Conservation (phyloP, 345 rosid species). For the Dipteronia sinensis region DNA sequence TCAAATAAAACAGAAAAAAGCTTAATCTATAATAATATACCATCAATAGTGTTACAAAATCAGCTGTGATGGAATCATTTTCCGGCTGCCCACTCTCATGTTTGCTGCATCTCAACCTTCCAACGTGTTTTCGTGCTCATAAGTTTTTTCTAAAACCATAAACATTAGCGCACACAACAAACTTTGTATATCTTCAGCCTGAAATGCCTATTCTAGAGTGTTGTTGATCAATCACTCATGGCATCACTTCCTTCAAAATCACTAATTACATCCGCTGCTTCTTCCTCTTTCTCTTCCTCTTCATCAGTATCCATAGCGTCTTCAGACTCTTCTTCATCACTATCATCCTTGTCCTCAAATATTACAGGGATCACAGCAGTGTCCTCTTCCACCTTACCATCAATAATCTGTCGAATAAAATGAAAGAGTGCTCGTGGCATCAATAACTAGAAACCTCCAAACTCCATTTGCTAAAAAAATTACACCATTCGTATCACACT, state of each 20-base stretch:
- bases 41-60: background rate
- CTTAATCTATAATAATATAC: background rate
- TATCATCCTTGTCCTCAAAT: conserved; percentile 72
- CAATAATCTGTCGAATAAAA: conserved; percentile 42
- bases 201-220: background rate
- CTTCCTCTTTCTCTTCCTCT: conserved; percentile 41
- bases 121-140: background rate
- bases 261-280: conserved; percentile 25
- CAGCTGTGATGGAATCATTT: background rate
- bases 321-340: conserved; percentile 68
- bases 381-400: conserved; percentile 56
- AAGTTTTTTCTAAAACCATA: no score
- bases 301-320: conserved; percentile 57
- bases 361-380: conserved; percentile 43
- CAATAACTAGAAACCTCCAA: background rate
- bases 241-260: conserved; percentile 55
- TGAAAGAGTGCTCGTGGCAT: background rate
- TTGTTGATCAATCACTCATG: conserved; percentile 50
- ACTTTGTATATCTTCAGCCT: background rate
- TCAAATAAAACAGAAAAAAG: background rate
- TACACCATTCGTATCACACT: background rate
- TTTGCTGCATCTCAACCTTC: background rate
- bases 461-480: background rate
- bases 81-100: background rate
- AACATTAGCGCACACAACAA: no score